Evolutionary conservation across 2,329 filamentous ascomycete species (phyloP).

Genomic region (Ascochyta pisi): DNA sequence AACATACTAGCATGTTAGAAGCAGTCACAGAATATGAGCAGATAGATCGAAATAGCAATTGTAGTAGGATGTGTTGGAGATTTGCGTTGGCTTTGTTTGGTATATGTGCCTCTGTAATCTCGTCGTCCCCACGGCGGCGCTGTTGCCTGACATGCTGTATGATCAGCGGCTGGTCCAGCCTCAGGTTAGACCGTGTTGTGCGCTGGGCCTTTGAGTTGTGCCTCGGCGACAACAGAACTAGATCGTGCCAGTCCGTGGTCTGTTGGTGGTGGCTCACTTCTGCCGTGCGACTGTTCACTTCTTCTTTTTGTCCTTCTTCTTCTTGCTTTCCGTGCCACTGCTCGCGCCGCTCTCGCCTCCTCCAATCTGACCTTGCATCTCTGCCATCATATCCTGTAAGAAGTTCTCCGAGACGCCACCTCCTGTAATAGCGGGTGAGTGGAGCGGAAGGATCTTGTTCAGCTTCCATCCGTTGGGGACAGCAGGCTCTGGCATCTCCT

Average conservation of each 20-base stretch:
- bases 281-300: slow-evolving; percentile 30
- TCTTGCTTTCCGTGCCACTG: slow-evolving; percentile 36
- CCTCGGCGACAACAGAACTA: not conserved
- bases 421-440: slow-evolving; percentile 87
- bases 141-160: not conserved
- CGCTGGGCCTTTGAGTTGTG: not conserved
- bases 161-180: not conserved
- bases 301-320: slow-evolving; percentile 51
- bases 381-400: slow-evolving; percentile 95
- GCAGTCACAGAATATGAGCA: not conserved
- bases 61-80: not conserved
- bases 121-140: not conserved
- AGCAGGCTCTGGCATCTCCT: slow-evolving; percentile 71
- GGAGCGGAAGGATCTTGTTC: slow-evolving; percentile 79
- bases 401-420: slow-evolving; percentile 94
- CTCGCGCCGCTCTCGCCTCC: slow-evolving; percentile 30
- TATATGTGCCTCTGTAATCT: not conserved
- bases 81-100: slow-evolving; percentile 1
- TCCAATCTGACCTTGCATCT: slow-evolving; percentile 69
- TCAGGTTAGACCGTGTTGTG: not conserved
- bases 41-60: not conserved
- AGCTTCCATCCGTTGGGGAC: slow-evolving; percentile 90
- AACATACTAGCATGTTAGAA: not conserved
- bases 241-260: not conserved
- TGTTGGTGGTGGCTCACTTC: not conserved